Evolutionary conservation across 2,329 filamentous ascomycete species (phyloP).

Genomic region (Zopfia rhizophila): DNA sequence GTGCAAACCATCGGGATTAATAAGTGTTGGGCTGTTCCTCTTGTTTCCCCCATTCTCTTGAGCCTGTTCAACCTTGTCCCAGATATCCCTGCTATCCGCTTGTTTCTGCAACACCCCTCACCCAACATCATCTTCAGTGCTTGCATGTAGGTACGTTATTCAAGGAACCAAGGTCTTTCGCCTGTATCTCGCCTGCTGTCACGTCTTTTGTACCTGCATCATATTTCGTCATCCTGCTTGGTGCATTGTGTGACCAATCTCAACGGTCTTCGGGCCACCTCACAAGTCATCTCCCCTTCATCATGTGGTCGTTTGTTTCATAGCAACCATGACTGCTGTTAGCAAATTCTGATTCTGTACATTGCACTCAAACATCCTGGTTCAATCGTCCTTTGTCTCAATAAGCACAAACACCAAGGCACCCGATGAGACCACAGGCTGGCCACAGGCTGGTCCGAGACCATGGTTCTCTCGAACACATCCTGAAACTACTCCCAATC

Average conservation of each 20-base stretch:
- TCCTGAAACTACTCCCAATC: too few relatives aligned
- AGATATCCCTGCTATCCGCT: too few relatives aligned
- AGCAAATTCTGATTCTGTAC: neutral
- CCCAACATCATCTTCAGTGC: too few relatives aligned
- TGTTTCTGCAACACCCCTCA: too few relatives aligned
- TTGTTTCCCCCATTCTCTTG: neutral
- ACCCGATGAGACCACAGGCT: too few relatives aligned
- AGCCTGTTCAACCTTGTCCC: too few relatives aligned
- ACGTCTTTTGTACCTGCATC: constrained; percentile 18
- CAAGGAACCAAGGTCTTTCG: too few relatives aligned
- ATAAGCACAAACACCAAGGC: neutral
- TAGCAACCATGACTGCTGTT: constrained; percentile 1
- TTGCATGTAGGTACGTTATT: too few relatives aligned
- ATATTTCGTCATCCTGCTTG: constrained; percentile 11
- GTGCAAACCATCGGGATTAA: constrained; percentile 7
- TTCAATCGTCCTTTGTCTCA: neutral
- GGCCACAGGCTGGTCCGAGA: neutral
- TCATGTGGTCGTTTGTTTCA: constrained; percentile 21
- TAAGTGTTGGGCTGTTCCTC: constrained; percentile 6
- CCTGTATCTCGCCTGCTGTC: constrained; percentile 1
- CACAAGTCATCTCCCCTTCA: constrained; percentile 3
- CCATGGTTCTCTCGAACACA: constrained; percentile 14
- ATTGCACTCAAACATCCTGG: neutral
- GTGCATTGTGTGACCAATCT: constrained; percentile 3
- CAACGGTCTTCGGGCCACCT: constrained; percentile 1